Conservation (phyloP, 2,329 filamentous ascomycete species). For the Trichocomaceae sp. region DNA sequence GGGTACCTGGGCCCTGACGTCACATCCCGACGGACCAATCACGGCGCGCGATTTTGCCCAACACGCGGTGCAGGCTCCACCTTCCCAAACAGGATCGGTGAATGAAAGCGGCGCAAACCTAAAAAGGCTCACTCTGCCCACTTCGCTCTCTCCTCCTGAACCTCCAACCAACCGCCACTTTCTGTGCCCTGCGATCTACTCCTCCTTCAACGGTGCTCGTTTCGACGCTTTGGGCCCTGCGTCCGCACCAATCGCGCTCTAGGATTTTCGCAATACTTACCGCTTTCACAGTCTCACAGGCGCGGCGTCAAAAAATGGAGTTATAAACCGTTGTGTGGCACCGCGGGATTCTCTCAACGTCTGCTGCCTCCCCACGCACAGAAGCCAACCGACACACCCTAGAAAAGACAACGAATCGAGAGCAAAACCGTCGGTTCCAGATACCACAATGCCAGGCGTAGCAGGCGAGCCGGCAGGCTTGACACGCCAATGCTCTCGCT, state of each 20-base stretch:
- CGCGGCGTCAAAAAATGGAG: neutral
- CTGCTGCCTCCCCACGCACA: neutral
- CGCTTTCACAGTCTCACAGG: neutral
- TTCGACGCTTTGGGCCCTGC: neutral
- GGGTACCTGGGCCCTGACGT: slow-evolving; percentile 13
- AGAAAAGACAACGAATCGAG: too few species aligned
- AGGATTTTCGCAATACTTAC: neutral
- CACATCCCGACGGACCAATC: neutral
- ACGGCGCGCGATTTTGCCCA: neutral
- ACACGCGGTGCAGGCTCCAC: slow-evolving; percentile 6
- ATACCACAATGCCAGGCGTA: slow-evolving; percentile 4
- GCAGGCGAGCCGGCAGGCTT: slow-evolving; percentile 3
- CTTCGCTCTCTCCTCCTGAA: neutral
- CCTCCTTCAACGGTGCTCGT: neutral
- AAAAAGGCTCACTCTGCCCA: slow-evolving; percentile 1
- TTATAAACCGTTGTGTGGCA: neutral
- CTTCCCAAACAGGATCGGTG: slow-evolving; percentile 6
- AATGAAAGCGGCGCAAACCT: slow-evolving; percentile 12
- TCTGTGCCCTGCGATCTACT: neutral
- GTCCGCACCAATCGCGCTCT: neutral
- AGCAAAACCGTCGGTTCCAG: neutral
- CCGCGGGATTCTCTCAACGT: neutral
- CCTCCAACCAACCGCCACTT: neutral
- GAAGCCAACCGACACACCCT: too few species aligned
- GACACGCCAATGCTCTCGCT: slow-evolving; percentile 9